Base-by-base conservation (phyloP, 495 filamentous ascomycete genomes). In the Letharia columbiana region DNA sequence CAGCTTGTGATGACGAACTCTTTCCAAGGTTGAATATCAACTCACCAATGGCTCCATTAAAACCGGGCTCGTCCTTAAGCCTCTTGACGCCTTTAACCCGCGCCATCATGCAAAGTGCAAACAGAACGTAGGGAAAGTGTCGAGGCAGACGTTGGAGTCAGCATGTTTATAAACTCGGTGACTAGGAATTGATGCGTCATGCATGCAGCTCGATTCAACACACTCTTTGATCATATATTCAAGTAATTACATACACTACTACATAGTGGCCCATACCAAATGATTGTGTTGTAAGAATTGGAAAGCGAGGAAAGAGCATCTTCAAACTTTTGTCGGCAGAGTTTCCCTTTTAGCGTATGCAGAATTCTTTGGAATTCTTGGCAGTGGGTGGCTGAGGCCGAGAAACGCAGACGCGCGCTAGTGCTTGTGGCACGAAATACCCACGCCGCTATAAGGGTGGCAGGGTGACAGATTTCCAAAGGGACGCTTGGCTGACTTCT, bases 11-110 rank as follows among this genome's bases (percentile, higher is more conserved):
- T 23, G n/a, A 42, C 15, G 17, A 9, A 37, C 3, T 15, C 17
- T 13, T 44, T 28, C 39, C 50, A 31, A 61, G 40, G 28, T 45
- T n/a, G 18, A 33, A 59, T 44, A 18, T 47, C 18, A 7, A 66
- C 70, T 62, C 62, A 74, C 73, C 63, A 39, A 74, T 63, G 11
- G 68, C 71, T 18, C 65, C 63, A 40, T 71, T 68, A 54, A 74
- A 56, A 35, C 52, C 52, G 31, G 52, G 52, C 15, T 56, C 52
- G 15, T 56, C 52, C 15, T 56, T 56, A 13, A 56, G 52, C 52
- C 31, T 56, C 28, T 56, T 56, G 28, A 35, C 31, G 28, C 52
- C 52, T 35, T 56, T 56, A 2, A 35, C 13, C 31, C 52, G 11
- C 28, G 52, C 52, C 52, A 56, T 56, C 5, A 35, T 35, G 52